These are phyloP conservation scores for Hygrophoropsis aurantiaca DNA, from an alignment of 768 basidiomycete genomes.

Conservation along the genomic window DNA sequence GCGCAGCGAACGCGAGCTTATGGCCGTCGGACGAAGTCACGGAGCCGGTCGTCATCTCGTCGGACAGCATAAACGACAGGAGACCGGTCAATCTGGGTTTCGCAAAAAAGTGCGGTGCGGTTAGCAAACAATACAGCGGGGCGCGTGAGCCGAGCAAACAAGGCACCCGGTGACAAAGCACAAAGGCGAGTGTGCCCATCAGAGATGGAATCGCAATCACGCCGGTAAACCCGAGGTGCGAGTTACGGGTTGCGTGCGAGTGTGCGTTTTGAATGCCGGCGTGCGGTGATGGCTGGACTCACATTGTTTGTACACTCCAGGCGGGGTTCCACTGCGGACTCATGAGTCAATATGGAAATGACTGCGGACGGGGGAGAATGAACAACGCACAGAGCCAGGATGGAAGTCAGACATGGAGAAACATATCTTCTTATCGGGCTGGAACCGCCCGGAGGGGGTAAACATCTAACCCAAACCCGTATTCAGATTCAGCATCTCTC, in stretches of 20 bases:
- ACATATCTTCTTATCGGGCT: slow-evolving; percentile 93
- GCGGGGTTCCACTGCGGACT: slow-evolving; percentile 86
- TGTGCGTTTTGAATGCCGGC: slow-evolving; percentile 6
- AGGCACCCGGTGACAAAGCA: slow-evolving; percentile 5
- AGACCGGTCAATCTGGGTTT: slow-evolving; percentile 92
- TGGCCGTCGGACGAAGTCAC: slow-evolving; percentile 78
- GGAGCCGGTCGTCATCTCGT: slow-evolving; percentile 96
- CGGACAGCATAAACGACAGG: slow-evolving; percentile 90
- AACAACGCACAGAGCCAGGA: slow-evolving; percentile 73
- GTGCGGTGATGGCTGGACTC: slow-evolving; percentile 32
- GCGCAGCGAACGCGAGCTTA: slow-evolving; percentile 71
- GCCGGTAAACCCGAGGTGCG: slow-evolving; percentile 9
- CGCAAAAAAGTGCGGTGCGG: slow-evolving; percentile 5
- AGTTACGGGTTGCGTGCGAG: not conserved
- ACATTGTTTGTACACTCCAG: slow-evolving; percentile 95
- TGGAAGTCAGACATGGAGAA: slow-evolving; percentile 98
- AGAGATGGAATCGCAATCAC: slow-evolving; percentile 1
- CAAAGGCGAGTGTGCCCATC: slow-evolving; percentile 2
- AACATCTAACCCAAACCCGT: slow-evolving; percentile 79
- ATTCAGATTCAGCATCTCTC: too few relatives aligned
- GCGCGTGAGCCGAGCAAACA: too few relatives aligned
- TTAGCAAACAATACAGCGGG: slow-evolving; percentile 5
- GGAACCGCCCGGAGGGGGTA: slow-evolving; percentile 88
- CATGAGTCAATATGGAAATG: not conserved
- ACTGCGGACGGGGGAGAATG: slow-evolving; percentile 1